phyloP scores from a whole-genome alignment of 495 filamentous ascomycete species.

The Penicillium lagena region DNA sequence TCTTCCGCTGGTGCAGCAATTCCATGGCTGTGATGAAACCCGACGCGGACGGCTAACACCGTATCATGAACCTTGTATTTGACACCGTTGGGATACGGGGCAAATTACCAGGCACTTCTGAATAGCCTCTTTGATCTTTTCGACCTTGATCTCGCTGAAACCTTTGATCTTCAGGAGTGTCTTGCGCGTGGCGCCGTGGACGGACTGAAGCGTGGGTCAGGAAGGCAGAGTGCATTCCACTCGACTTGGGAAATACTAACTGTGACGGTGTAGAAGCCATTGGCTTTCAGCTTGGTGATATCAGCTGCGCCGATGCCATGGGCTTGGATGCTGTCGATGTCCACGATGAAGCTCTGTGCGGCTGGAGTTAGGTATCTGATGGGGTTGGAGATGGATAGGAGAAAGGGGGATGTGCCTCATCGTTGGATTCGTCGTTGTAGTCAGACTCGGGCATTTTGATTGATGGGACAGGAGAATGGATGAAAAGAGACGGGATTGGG shows the following conservation, averaged over 20 bases:
- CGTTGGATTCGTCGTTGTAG: constrained; percentile 47
- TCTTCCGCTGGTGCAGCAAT: constrained; percentile 60
- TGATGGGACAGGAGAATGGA: neutral
- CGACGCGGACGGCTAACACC: constrained; percentile 49
- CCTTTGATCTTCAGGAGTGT: constrained; percentile 70
- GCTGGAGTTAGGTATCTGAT: neutral
- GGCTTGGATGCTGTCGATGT: constrained; percentile 68
- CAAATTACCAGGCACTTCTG: constrained; percentile 57
- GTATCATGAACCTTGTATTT: neutral
- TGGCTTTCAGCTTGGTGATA: constrained; percentile 66
- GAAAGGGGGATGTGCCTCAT: constrained; percentile 34
- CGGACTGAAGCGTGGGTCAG: constrained; percentile 37
- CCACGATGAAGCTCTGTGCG: constrained; percentile 54
- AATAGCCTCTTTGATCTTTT: constrained; percentile 74
- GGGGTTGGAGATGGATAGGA: neutral
- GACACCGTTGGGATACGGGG: neutral
- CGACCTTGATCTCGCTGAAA: constrained; percentile 76
- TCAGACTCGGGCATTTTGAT: constrained; percentile 44
- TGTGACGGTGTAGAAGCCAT: constrained; percentile 65
- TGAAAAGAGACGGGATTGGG: neutral
- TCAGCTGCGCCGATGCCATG: constrained; percentile 71
- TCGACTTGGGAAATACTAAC: constrained; percentile 25
- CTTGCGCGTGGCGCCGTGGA: constrained; percentile 59
- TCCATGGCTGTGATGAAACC: constrained; percentile 77
- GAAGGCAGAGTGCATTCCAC: neutral